Evolutionary conservation across 495 filamentous ascomycete genomes (phyloP).

Genomic region (Hypoxylon fragiforme): DNA sequence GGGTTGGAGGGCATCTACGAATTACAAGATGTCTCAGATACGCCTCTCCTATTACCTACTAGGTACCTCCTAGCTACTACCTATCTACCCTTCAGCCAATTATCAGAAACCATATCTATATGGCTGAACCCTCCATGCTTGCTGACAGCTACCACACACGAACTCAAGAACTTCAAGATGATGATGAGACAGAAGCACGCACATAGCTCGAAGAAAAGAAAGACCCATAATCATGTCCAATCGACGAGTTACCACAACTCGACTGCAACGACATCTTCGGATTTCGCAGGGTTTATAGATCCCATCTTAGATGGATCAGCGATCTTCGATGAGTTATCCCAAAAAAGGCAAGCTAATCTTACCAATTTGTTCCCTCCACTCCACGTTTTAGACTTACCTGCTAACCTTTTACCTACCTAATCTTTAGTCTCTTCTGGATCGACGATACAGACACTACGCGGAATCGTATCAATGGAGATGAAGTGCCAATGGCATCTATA

Average conservation of each 20-base stretch:
- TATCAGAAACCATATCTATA: constrained; percentile 13
- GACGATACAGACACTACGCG: constrained; percentile 31
- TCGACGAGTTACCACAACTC: constrained; percentile 11
- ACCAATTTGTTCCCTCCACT: too few species aligned
- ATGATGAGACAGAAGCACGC: constrained; percentile 31
- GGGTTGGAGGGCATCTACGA: constrained; percentile 24
- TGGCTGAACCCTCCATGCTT: constrained; percentile 4
- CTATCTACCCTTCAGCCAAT: too few species aligned
- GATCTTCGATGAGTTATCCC: constrained; percentile 31
- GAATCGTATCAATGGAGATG: constrained; percentile 34
- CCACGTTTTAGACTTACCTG: not conserved
- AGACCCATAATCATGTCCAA: constrained; percentile 8
- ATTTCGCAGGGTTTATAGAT: constrained; percentile 26
- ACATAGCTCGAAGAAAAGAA: constrained; percentile 21
- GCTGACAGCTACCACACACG: constrained; percentile 5
- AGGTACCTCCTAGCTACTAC: too few species aligned
- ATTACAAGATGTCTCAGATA: constrained; percentile 7
- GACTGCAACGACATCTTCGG: constrained; percentile 4
- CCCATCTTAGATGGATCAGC: constrained; percentile 26
- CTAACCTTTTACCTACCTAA: constrained; percentile 7
- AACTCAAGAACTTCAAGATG: constrained; percentile 5
- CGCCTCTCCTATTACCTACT: constrained; percentile 7
- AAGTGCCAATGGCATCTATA: constrained; percentile 26
- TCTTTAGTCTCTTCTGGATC: constrained; percentile 26
- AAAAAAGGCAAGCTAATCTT: constrained; percentile 28